phyloP scores from a whole-genome alignment of 1,284 basidiomycete species.

The Trametes sp. region DNA sequence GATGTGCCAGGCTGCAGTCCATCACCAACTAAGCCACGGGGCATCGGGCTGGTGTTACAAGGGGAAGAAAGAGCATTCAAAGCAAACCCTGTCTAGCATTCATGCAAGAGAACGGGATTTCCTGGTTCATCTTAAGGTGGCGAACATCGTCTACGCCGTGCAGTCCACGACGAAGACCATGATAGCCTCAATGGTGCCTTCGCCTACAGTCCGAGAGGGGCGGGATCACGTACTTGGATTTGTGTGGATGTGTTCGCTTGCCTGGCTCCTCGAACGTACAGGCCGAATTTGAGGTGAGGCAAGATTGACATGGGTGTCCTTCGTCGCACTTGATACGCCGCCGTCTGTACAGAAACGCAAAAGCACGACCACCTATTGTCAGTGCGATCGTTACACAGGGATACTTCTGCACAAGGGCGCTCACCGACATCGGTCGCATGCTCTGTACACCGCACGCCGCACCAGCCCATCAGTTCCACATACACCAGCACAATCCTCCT shows the following conservation, averaged over 20 bases:
- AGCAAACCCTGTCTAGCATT: too few species aligned
- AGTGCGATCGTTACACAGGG: not conserved
- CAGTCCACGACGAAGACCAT: too few species aligned
- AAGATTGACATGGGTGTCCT: constrained; percentile 85
- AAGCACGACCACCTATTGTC: constrained; percentile 5
- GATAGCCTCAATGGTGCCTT: too few species aligned
- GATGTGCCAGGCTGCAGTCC: too few species aligned
- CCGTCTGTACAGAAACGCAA: constrained; percentile 60
- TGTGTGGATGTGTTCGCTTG: constrained; percentile 82
- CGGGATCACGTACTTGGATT: constrained; percentile 73
- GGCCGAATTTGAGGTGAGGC: constrained; percentile 75
- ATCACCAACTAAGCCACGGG: too few species aligned
- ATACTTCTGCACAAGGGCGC: constrained; percentile 36
- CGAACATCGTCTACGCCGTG: too few species aligned
- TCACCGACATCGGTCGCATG: constrained; percentile 87
- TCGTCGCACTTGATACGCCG: constrained; percentile 85
- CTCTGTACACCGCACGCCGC: constrained; percentile 49
- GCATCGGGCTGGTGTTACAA: too few species aligned
- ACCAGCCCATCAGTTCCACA: constrained; percentile 11
- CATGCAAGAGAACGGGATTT: too few species aligned
- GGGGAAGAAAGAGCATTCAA: too few species aligned
- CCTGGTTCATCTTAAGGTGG: too few species aligned
- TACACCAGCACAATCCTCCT: constrained; percentile 1
- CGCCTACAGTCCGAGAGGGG: too few species aligned
- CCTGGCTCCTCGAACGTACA: constrained; percentile 87